Evolutionary conservation across 1,284 basidiomycete genomes (phyloP).

Genomic region (Microbotryum scabiosae): DNA sequence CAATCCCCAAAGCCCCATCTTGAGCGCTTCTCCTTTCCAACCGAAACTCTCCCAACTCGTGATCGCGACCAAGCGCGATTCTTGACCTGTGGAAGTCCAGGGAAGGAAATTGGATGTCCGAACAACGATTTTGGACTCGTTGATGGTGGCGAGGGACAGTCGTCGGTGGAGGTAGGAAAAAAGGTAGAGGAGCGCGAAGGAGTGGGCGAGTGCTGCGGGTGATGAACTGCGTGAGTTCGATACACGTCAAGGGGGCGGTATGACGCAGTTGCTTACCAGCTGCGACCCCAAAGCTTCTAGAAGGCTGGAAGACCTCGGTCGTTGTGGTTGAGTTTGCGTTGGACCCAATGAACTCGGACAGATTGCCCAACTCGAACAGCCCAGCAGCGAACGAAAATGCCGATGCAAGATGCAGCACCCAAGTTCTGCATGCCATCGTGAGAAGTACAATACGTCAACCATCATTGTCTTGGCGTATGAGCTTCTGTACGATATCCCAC

Average conservation of each 20-base stretch:
- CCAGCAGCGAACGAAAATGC: neutral
- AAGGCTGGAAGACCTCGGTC: slow-evolving; percentile 1
- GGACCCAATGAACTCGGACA: neutral
- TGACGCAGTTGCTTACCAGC: slow-evolving; percentile 20
- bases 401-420: slow-evolving; percentile 1
- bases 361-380: slow-evolving; percentile 3
- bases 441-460: neutral
- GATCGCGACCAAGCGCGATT: no score
- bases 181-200: neutral
- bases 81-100: no score
- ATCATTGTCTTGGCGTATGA: neutral
- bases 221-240: neutral
- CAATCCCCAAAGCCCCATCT: no score
- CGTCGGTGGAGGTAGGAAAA: neutral
- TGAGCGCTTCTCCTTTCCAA: no score
- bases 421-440: neutral
- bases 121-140: slow-evolving; percentile 11
- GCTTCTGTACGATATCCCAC: neutral
- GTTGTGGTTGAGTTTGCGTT: neutral
- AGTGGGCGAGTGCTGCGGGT: neutral
- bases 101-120: no score
- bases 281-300: neutral
- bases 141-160: neutral
- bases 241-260: neutral
- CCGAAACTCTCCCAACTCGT: no score